Evolutionary conservation across 257 asterid species (phyloP), one percentile per base, ranked within the genome.

Genomic region (Gentiana macrophylla): DNA sequence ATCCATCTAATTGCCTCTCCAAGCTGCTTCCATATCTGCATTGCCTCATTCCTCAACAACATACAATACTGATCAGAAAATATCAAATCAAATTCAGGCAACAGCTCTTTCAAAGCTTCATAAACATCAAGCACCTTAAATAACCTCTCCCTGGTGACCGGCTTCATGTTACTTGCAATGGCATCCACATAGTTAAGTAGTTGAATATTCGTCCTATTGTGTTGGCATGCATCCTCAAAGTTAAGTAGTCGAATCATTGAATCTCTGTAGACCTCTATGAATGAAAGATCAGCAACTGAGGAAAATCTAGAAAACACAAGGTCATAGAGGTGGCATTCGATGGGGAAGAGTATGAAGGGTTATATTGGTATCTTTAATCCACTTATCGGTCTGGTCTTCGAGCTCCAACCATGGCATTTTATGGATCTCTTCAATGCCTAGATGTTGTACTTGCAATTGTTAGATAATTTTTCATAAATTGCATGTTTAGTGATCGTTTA

Each of bases 201-300:
- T 83, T 88, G 97, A 60, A 81, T 78, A 32, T 93, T 76, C 35
- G 24, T 24, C 24, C 24, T 24, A 24, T 24, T 24, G 24, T 24
- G 24, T 24, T 24, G 24, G 24, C 24, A 24, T 24, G 24, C 24
- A 24, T 24, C 24, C 24, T 24, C 24, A 24, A 24, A 24, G 24
- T 24, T 24, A 24, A 24, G 24, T 24, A 24, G 24, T 24, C 24
- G 24, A 24, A 24, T 24, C 24, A 24, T 24, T 24, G 94, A 78
- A 10, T 88, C 93, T 59, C 95, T 75, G 79, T 94, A 83, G 12
- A 92, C 97, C 77, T 88, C 98, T 95, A 88, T 88, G 68, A 83
- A 92, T 4, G 98, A 77, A 12, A 87, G 87, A 61, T 92, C 98
- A 11, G 91, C 72, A 11, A 84, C 90, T 1, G 91, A 70, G 12